Evolutionary conservation across 192 early-diverging fungal genomes (phyloP), one percentile per base, ranked within the genome.

Genomic region (Coemansia nantahalensis): DNA sequence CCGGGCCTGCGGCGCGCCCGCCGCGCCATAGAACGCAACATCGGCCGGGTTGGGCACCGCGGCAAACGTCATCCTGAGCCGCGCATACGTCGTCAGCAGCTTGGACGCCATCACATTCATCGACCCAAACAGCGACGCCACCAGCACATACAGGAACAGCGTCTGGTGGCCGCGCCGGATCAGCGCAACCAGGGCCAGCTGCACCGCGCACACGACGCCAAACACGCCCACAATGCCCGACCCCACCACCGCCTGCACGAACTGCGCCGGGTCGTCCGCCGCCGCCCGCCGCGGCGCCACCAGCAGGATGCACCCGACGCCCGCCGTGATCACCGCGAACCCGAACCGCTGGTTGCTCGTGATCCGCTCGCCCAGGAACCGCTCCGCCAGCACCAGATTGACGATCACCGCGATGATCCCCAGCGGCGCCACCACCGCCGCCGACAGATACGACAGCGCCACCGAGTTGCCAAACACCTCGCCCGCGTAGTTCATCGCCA

Each of bases 31-130:
- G 21, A 76, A 56, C 10, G 52, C 57, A 19, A 77, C 32, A 18
- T 70, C 67, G 9, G 74, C 66, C 0, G 66, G 66, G 28, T 70
- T 65, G 6, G 58, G 62, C 21, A 69, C 47, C 10, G 37, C 57
- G 0, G 48, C 12, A 22, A 58, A 65, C 12, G 56, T 36, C 57
- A 76, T 16, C 16, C 31, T 30, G 8, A 77, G 59, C 2, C 74
- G 66, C 51, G 65, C 13, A 43, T 62, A 69, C 32, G 48, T 77
- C 0, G 74, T 77, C 54, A 77, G 54, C 36, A 77, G 54, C 51
- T 77, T 77, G 0, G 74, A 60, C 34, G 55, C 66, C 66, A 69
- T 69, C 11, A 77, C 74, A 42, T 69, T 77, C 74, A 77, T 65
- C 38, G 74, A 39, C 3, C 74, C 74, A 41, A 77, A 77, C 17